These are phyloP conservation scores for Porosira glacialis DNA, from an alignment of 352 stramenopile species.

Conservation along the genomic window DNA sequence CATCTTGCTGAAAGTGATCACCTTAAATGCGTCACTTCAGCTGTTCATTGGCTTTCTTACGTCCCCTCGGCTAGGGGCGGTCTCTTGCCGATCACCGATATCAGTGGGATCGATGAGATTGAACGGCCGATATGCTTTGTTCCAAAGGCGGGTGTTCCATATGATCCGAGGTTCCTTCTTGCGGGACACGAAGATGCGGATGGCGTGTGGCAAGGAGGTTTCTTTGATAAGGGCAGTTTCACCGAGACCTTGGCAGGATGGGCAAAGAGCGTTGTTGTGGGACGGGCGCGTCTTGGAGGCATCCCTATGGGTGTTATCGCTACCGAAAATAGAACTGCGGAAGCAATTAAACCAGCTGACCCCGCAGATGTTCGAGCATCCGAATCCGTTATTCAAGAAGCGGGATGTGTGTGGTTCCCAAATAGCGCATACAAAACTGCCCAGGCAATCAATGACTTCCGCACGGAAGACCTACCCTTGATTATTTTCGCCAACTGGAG, in stretches of 20 bases:
- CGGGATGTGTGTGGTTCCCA: slow-evolving; percentile 99
- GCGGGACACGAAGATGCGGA: slow-evolving; percentile 80
- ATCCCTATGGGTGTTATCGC: slow-evolving; percentile 98
- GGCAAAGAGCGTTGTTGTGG: slow-evolving; percentile 98
- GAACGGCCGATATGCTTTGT: slow-evolving; percentile 86
- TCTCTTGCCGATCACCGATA: slow-evolving; percentile 75
- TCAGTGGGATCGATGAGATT: slow-evolving; percentile 81
- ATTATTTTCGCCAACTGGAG: slow-evolving; percentile 99
- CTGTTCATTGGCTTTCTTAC: slow-evolving; percentile 95
- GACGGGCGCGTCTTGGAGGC: slow-evolving; percentile 93
- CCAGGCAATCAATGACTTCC: slow-evolving; percentile 99
- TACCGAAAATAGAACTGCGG: slow-evolving; percentile 96
- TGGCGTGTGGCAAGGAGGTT: slow-evolving; percentile 76
- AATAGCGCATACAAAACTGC: slow-evolving; percentile 99
- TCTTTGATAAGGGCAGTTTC: slow-evolving; percentile 90
- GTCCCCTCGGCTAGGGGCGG: slow-evolving; percentile 70
- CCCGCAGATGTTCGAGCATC: slow-evolving; percentile 94
- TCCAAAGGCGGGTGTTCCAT: slow-evolving; percentile 88
- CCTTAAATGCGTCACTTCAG: slow-evolving; percentile 90
- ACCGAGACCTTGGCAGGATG: slow-evolving; percentile 96
- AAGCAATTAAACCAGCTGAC: slow-evolving; percentile 96
- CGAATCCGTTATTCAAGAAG: slow-evolving; percentile 87
- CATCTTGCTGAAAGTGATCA: slow-evolving; percentile 96
- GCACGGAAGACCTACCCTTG: slow-evolving; percentile 96
- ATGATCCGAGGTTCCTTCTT: slow-evolving; percentile 93